phyloP scores from a whole-genome alignment of 1,284 basidiomycete genomes.

The Boletellus deceptivus region DNA sequence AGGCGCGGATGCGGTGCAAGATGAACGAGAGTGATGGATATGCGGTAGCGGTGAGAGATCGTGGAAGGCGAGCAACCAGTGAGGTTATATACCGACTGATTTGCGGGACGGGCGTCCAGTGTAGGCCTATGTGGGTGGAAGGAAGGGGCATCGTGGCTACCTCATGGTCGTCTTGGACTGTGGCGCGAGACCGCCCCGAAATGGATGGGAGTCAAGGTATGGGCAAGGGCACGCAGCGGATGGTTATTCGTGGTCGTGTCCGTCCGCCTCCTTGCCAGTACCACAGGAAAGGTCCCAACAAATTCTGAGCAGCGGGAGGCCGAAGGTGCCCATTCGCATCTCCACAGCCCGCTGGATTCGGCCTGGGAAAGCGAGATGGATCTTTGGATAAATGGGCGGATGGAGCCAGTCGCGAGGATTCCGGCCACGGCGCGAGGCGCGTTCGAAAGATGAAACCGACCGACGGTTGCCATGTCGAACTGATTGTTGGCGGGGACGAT shows the following conservation, averaged over 20 bases:
- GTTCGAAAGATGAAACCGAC: slow-evolving; percentile 9
- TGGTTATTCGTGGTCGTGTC: slow-evolving; percentile 13
- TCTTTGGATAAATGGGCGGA: slow-evolving; percentile 16
- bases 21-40: slow-evolving; percentile 22
- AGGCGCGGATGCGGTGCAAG: not conserved
- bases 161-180: slow-evolving; percentile 33
- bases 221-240: slow-evolving; percentile 31
- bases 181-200: slow-evolving; percentile 32
- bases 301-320: slow-evolving; percentile 12
- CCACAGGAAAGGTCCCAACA: slow-evolving; percentile 21
- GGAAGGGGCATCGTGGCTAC: slow-evolving; percentile 35
- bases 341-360: slow-evolving; percentile 23
- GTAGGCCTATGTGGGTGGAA: slow-evolving; percentile 25
- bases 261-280: slow-evolving; percentile 13
- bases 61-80: slow-evolving; percentile 10
- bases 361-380: slow-evolving; percentile 25
- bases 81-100: slow-evolving; percentile 35
- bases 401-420: slow-evolving; percentile 10
- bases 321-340: slow-evolving; percentile 28
- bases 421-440: slow-evolving; percentile 21
- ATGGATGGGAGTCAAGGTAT: slow-evolving; percentile 26
- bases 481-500: slow-evolving; percentile 17
- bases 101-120: slow-evolving; percentile 21
- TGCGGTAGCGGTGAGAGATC: slow-evolving; percentile 15
- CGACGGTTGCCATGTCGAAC: slow-evolving; percentile 27